Evolutionary conservation across 169 alveolate genomes (phyloP).

Genomic region (Pseudocohnilembus persalinus): DNA sequence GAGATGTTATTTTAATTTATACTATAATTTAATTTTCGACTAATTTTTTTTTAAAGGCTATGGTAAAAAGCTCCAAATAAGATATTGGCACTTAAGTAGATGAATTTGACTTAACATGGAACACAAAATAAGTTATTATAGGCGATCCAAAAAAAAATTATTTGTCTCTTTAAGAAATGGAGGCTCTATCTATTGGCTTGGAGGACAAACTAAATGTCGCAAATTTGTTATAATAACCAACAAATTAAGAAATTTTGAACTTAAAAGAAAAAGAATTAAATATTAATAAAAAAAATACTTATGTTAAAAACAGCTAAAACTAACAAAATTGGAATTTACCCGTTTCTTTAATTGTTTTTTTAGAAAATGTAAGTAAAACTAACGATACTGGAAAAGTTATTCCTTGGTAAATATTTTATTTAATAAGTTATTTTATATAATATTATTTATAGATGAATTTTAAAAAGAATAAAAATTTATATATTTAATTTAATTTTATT

Average conservation of each 20-base stretch:
- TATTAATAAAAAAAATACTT: too few species aligned
- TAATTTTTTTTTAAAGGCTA: constrained; percentile 14
- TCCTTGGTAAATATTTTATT: not conserved
- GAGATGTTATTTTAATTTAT: too few species aligned
- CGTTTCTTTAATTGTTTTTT: constrained; percentile 6
- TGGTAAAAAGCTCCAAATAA: constrained; percentile 16
- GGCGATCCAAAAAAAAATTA: not conserved
- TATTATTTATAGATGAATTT: too few species aligned
- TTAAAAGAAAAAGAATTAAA: not conserved
- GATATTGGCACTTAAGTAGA: constrained; percentile 16
- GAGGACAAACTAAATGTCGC: not conserved
- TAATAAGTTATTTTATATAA: too few species aligned
- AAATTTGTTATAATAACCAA: too few species aligned
- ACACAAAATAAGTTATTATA: not conserved
- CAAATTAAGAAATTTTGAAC: not conserved
- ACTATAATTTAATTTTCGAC: too few species aligned
- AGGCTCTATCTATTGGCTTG: not conserved
- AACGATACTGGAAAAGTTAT: constrained; percentile 24
- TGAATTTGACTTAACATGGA: constrained; percentile 17
- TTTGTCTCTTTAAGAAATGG: not conserved
- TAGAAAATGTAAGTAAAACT: constrained; percentile 10
- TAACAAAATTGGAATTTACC: constrained; percentile 21
- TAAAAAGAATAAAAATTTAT: too few species aligned
- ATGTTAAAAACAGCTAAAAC: too few species aligned
- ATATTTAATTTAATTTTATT: too few species aligned